Conservation (phyloP, 129 eudicot species). For the Silybum marianum region DNA sequence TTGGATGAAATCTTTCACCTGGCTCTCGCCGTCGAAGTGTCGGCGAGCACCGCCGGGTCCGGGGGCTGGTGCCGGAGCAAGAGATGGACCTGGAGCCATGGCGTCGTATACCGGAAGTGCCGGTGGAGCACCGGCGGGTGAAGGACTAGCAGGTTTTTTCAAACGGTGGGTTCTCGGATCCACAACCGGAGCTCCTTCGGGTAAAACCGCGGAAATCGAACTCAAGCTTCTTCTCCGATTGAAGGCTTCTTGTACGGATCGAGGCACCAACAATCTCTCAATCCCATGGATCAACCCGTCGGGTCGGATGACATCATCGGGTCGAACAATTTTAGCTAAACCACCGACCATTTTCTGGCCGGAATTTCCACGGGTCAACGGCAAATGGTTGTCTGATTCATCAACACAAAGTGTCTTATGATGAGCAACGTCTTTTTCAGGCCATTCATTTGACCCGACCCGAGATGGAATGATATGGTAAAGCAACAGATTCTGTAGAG, state of each 20-base stretch:
- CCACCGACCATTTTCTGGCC: constrained; percentile 50
- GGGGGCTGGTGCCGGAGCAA: constrained; percentile 94
- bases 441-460: constrained; percentile 62
- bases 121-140: constrained; percentile 70
- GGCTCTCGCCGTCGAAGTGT: constrained; percentile 83
- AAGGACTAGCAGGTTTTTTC: constrained; percentile 42
- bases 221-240: constrained; percentile 64
- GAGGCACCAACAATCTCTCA: constrained; percentile 62
- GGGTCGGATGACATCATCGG: constrained; percentile 70
- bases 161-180: constrained; percentile 81
- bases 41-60: constrained; percentile 90
- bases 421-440: constrained; percentile 13
- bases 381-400: constrained; percentile 21
- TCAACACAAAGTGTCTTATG: constrained; percentile 43
- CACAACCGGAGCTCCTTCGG: constrained; percentile 87
- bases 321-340: constrained; percentile 43
- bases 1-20: constrained; percentile 82
- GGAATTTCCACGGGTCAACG: not conserved
- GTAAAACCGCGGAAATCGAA: constrained; percentile 85
- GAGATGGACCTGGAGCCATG: constrained; percentile 79
- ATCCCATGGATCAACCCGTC: constrained; percentile 95
- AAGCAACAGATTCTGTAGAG: constrained; percentile 65
- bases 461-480: constrained; percentile 71
- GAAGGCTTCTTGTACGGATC: constrained; percentile 76
- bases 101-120: constrained; percentile 70